Base-by-base conservation (phyloP, 176 grass and related monocot genomes). In the Aegilops sharonensis region DNA sequence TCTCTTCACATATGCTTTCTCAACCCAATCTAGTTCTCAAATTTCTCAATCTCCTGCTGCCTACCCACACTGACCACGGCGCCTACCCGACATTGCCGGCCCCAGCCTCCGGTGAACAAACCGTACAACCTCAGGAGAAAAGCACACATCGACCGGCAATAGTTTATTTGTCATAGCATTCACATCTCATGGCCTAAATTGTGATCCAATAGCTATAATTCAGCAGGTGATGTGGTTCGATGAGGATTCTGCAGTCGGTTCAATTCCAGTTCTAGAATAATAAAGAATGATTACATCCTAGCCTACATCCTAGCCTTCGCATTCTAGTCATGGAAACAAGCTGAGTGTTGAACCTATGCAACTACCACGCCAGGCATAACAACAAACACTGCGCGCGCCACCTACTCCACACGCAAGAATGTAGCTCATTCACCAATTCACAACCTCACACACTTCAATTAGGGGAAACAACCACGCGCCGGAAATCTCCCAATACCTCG, bases 401-500 rank as follows among this genome's bases (percentile, higher is more conserved):
- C 17, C 9, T 20, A 42, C 61, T 54, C 14, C 4, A 14, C 70
- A 25, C 37, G n/a, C 8, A 81, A 9, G 21, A 15, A 64, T 40
- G 27, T 27, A 45, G 21, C 2, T 24, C 25, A 37, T 18, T 59
- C 9, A 11, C 4, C 8, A 86, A 43, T 24, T 27, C 17, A 30
- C 1, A 39, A 23, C 5, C 25, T 63, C 62, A 64, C 25, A 64
- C 17, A 48, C 54, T 62, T 57, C 10, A 65, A 36, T 36, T 36
- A 64, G 61, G 66, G 21, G 39, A 64, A 21, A 64, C 29, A 64
- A 4, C 3, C 15, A 72, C 3, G 35, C 45, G 35, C 35, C 35
- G 35, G 35, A 36, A 36, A 7, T 1, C 6, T 36, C 35, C 1
- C 18, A 23, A 39, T 77, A 95, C 96, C 96, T 98, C 94, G 9